phyloP scores from a whole-genome alignment of 192 early-diverging fungal genomes.

The Coemansia biformis region DNA sequence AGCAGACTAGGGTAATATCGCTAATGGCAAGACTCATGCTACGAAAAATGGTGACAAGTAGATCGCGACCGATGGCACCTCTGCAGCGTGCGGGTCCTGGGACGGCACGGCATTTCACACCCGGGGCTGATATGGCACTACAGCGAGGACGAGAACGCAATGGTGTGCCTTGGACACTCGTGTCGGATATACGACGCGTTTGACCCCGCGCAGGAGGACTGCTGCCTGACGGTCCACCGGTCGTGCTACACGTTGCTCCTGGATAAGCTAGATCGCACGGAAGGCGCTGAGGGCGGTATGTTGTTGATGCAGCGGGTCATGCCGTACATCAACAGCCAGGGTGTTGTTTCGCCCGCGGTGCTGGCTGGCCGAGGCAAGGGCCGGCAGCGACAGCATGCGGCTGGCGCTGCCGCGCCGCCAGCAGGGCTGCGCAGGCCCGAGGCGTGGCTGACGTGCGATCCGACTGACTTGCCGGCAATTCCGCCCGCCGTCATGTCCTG shows the following conservation, averaged over 20 bases:
- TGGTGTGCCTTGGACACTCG: conserved; percentile 37
- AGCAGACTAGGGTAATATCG: no score
- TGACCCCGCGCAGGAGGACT: conserved; percentile 9
- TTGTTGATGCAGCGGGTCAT: conserved; percentile 22
- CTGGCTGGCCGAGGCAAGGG: not conserved
- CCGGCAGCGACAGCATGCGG: no score
- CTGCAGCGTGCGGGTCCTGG: conserved; percentile 29
- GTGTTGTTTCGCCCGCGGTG: conserved; percentile 9
- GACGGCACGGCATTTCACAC: conserved; percentile 38
- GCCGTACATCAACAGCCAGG: conserved; percentile 16
- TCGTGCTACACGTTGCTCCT: conserved; percentile 38
- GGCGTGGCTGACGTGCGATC: conserved; percentile 40
- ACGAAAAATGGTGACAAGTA: no score
- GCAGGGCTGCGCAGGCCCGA: not conserved
- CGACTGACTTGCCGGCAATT: conserved; percentile 29
- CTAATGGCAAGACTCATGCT: no score
- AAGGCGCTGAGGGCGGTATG: conserved; percentile 9
- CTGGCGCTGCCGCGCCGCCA: no score
- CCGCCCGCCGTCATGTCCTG: not conserved
- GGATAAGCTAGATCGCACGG: conserved; percentile 27
- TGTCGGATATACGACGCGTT: conserved; percentile 29
- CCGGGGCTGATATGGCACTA: conserved; percentile 44
- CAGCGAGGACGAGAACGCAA: conserved; percentile 25
- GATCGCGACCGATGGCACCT: conserved; percentile 41
- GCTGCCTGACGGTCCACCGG: conserved; percentile 40